A percentile compares a stretch with the other conserved stretches of the same genome.
Evolutionary conservation across 192 early-diverging fungal species (phyloP).

Genomic region (Backusella tuberculispora): DNA sequence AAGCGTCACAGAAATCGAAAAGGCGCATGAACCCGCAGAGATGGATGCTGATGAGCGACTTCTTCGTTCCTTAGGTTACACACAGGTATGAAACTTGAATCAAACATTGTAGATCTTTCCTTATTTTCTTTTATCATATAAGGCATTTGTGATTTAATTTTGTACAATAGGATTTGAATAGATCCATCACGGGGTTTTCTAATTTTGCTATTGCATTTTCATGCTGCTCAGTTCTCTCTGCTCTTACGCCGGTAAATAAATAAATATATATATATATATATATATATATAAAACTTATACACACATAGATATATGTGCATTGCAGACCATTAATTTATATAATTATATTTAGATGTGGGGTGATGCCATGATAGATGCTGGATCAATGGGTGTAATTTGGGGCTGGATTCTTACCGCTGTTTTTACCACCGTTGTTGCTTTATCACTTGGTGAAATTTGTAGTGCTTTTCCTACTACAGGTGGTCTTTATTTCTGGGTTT

Average conservation of each 20-base stretch:
- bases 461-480: conserved; percentile 56
- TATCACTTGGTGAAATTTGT: conserved; percentile 60
- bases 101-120: not conserved
- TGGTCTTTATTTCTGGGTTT: conserved; percentile 57
- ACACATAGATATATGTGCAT: too few species aligned
- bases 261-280: not conserved
- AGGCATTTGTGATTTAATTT: not conserved
- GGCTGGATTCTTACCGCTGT: conserved; percentile 54
- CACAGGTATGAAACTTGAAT: conserved; percentile 27
- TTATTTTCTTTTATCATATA: too few species aligned
- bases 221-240: conserved; percentile 55
- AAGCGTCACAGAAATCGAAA: conserved; percentile 7
- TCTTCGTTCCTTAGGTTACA: conserved; percentile 35
- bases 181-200: conserved; percentile 51
- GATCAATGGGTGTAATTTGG: conserved; percentile 54
- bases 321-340: not conserved
- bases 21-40: not conserved
- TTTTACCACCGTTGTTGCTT: conserved; percentile 49
- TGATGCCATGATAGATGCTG: conserved; percentile 51
- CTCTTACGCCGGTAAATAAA: conserved; percentile 50
- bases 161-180: conserved; percentile 49
- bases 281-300: not conserved
- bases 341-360: conserved; percentile 40
- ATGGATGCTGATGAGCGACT: conserved; percentile 36
- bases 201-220: conserved; percentile 62